Evolutionary conservation across 768 basidiomycete genomes (phyloP).

Genomic region (Lyophyllum shimeji): DNA sequence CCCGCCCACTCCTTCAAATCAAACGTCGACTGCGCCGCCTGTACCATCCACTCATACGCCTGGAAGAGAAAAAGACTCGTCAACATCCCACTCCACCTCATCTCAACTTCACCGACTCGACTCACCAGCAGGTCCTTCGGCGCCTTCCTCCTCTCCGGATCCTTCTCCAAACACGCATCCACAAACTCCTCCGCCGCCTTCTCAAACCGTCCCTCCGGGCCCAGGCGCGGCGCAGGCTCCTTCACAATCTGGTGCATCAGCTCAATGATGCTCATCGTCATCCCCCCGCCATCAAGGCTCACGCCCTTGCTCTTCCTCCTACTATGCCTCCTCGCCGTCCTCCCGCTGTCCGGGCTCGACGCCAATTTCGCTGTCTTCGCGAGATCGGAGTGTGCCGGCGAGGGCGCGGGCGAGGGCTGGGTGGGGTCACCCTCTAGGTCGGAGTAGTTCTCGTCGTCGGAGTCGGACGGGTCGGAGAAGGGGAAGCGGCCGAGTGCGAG

Average conservation of each 20-base stretch:
- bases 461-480: slow-evolving; percentile 69
- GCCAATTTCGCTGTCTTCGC: slow-evolving; percentile 18
- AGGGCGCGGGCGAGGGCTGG: too few species aligned
- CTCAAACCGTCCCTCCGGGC: slow-evolving; percentile 64
- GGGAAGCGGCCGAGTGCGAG: slow-evolving; percentile 96
- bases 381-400: slow-evolving; percentile 71
- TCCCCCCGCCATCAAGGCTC: slow-evolving; percentile 84
- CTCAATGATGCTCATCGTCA: slow-evolving; percentile 98
- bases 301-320: slow-evolving; percentile 87
- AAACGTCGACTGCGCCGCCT: slow-evolving; percentile 53
- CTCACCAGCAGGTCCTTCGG: slow-evolving; percentile 83
- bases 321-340: slow-evolving; percentile 30
- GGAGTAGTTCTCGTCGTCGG: slow-evolving; percentile 49
- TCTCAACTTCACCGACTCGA: not conserved
- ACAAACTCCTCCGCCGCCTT: slow-evolving; percentile 79
- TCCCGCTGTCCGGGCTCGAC: not conserved
- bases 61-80: slow-evolving; percentile 25
- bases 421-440: slow-evolving; percentile 68
- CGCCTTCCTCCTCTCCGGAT: slow-evolving; percentile 75
- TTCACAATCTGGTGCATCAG: slow-evolving; percentile 97
- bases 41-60: slow-evolving; percentile 74
- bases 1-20: slow-evolving; percentile 80
- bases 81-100: slow-evolving; percentile 1
- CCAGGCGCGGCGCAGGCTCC: slow-evolving; percentile 90
- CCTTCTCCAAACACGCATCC: slow-evolving; percentile 87